Evolutionary conservation across 2,329 filamentous ascomycete species (phyloP).

Genomic region (Didymella sp.): DNA sequence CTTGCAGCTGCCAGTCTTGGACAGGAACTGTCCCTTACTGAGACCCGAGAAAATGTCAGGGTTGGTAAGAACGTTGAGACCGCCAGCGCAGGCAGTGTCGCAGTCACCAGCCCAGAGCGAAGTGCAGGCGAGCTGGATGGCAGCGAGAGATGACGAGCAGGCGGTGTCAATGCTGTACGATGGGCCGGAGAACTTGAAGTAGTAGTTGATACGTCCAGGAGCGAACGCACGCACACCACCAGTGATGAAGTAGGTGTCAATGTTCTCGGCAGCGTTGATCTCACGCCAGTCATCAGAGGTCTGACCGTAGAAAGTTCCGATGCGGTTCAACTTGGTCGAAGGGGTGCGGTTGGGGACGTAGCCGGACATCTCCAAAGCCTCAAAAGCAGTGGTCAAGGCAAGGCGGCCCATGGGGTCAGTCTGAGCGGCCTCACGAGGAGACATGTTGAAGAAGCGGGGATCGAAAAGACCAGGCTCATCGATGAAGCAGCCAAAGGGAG

Average conservation of each 20-base stretch:
- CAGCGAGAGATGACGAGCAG: conserved; percentile 76
- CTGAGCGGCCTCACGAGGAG: conserved; percentile 78
- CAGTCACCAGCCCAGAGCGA: conserved; percentile 78
- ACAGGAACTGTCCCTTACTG: conserved; percentile 78
- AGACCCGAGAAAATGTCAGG: conserved; percentile 80
- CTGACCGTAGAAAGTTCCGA: conserved; percentile 77
- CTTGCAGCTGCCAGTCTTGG: conserved; percentile 77
- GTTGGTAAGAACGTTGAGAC: conserved; percentile 79
- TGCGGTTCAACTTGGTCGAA: conserved; percentile 68
- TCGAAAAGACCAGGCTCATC: conserved; percentile 80
- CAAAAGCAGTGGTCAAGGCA: conserved; percentile 77
- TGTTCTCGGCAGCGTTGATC: conserved; percentile 73
- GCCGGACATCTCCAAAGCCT: conserved; percentile 81
- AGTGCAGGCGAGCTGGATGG: conserved; percentile 74
- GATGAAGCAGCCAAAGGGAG: conserved; percentile 77
- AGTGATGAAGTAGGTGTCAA: conserved; percentile 73
- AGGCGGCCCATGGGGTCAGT: conserved; percentile 83
- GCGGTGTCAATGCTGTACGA: conserved; percentile 79
- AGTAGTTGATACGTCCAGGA: conserved; percentile 74
- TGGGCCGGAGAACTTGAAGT: conserved; percentile 77
- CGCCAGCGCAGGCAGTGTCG: conserved; percentile 81
- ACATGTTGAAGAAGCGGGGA: conserved; percentile 88
- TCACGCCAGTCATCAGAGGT: conserved; percentile 80
- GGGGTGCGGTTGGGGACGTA: conserved; percentile 76
- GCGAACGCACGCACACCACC: conserved; percentile 68